Percentiles rank a stretch among this genome's conserved stretches.
Conservation (phyloP, 148 eudicot species). For the Rhododendron kiyosumense region DNA sequence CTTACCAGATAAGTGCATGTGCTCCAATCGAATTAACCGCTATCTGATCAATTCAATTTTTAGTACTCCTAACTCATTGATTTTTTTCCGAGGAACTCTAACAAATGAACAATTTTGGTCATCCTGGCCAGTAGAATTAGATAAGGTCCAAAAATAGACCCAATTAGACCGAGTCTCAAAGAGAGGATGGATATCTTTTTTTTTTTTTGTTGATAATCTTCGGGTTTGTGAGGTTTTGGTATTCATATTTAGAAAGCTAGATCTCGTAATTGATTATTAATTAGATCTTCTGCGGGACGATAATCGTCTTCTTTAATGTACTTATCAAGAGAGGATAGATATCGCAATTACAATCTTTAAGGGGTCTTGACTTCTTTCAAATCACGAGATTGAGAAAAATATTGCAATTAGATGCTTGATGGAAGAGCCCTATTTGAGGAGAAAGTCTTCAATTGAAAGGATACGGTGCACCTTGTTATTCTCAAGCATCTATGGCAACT, state of each 20-base stretch:
- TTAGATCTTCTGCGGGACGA: too few species aligned
- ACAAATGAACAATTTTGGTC: not conserved
- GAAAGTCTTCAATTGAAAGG: not conserved
- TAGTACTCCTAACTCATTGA: not conserved
- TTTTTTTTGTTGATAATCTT: too few species aligned
- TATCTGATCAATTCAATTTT: not conserved
- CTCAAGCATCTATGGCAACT: not conserved
- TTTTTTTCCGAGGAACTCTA: not conserved
- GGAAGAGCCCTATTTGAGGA: not conserved
- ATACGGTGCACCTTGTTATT: not conserved
- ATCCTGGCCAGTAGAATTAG: not conserved
- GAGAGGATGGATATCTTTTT: not conserved
- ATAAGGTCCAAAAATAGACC: not conserved
- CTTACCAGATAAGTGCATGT: not conserved
- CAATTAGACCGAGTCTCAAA: not conserved
- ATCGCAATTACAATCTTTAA: not conserved
- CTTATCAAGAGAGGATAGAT: not conserved
- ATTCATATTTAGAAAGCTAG: too few species aligned
- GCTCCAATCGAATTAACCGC: not conserved
- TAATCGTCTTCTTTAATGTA: too few species aligned
- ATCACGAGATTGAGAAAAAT: not conserved
- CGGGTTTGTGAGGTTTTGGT: too few species aligned
- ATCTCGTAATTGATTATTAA: too few species aligned
- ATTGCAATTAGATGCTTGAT: not conserved
- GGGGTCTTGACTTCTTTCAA: too few species aligned